Evolutionary conservation across 2,329 filamentous ascomycete genomes (phyloP).

Genomic region (Penicillium sp.): DNA sequence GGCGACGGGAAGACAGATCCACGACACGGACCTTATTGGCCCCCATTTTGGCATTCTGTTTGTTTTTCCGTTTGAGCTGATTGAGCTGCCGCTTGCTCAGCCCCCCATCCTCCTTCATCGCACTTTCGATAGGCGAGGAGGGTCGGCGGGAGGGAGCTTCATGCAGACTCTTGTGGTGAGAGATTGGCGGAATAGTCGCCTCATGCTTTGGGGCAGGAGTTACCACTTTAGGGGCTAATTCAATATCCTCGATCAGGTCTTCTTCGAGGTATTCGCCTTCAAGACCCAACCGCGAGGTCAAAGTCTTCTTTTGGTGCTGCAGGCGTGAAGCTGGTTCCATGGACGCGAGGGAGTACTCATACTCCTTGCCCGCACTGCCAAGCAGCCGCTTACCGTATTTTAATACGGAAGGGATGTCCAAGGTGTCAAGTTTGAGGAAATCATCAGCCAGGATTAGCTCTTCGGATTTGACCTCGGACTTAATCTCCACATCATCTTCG

Average conservation of each 20-base stretch:
- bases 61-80: constrained; percentile 88
- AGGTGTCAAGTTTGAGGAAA: constrained; percentile 66
- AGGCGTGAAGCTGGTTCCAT: constrained; percentile 79
- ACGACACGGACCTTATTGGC: constrained; percentile 88
- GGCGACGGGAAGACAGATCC: constrained; percentile 71
- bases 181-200: constrained; percentile 45
- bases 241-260: constrained; percentile 67
- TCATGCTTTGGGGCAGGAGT: constrained; percentile 51
- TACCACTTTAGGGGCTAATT: constrained; percentile 51
- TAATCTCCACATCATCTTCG: constrained; percentile 45
- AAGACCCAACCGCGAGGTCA: constrained; percentile 77
- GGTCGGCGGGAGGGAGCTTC: constrained; percentile 41
- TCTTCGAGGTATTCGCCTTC: constrained; percentile 82
- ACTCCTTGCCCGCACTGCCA: constrained; percentile 73
- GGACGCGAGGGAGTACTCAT: constrained; percentile 79
- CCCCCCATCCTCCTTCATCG: constrained; percentile 62
- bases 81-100: constrained; percentile 93
- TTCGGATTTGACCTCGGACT: constrained; percentile 41
- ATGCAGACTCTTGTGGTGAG: constrained; percentile 45
- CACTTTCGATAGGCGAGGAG: constrained; percentile 50
- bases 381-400: constrained; percentile 80
- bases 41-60: constrained; percentile 82
- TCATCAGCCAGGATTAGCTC: constrained; percentile 51
- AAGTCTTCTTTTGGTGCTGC: constrained; percentile 83
- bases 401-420: constrained; percentile 77